These are phyloP conservation scores for Botryotinia calthae DNA, from an alignment of 2,329 filamentous ascomycete species.

Conservation along the genomic window DNA sequence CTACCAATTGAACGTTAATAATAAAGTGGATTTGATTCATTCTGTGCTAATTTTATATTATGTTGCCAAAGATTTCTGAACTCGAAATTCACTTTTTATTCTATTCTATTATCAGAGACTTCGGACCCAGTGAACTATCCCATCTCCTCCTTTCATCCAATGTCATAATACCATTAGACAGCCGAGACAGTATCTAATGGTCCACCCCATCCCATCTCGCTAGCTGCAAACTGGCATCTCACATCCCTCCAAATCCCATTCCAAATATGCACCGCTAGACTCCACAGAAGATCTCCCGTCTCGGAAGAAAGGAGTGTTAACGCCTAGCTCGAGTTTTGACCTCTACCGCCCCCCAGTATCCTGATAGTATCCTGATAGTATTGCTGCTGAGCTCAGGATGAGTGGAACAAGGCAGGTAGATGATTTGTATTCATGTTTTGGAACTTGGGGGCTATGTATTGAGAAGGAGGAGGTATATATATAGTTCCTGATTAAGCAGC, in stretches of 20 bases:
- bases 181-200: neutral
- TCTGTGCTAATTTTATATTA: neutral
- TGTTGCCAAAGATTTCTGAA: neutral
- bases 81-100: neutral
- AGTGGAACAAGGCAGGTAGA: neutral
- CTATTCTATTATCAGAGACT: neutral
- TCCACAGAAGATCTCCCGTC: neutral
- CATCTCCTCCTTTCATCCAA: neutral
- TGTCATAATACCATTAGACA: neutral
- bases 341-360: neutral
- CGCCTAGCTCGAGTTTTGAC: constrained; percentile 4
- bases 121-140: neutral
- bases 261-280: neutral
- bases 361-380: neutral
- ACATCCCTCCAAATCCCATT: neutral
- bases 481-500: neutral
- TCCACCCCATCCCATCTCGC: neutral
- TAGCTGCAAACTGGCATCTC: neutral
- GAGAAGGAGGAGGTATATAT: neutral
- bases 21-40: neutral
- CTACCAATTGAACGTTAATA: neutral
- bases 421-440: neutral
- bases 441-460: neutral
- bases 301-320: neutral
- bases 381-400: neutral